Base-by-base conservation (phyloP, 2,329 filamentous ascomycete species). In the Penicillium sp. region DNA sequence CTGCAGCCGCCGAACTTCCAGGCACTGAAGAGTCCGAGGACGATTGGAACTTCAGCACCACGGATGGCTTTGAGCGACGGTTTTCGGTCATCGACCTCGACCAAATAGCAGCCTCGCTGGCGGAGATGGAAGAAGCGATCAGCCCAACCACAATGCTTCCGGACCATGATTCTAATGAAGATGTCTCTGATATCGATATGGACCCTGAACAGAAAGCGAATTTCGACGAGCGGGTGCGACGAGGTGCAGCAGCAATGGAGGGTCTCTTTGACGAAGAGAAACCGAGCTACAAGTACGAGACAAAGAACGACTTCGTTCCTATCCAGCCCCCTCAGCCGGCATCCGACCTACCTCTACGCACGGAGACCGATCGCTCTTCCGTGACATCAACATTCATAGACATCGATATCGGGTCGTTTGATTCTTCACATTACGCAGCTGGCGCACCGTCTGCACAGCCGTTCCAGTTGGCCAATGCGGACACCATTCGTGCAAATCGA, bases 1-100 rank as follows among this genome's bases (percentile, higher is more conserved):
- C 86, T 17, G 82, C 81, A 17, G 83, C 83, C 13, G 86, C 86
- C 35, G 81, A 85, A 61, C 75, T 83, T 33, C 81, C 83, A 30
- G 80, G 78, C 38, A 68, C 71, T 13, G 76, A 80, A 28, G 78
- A 82, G 4, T 71, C 77, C 0, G 79, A 82, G 3, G 83, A 86
- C 44, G 85, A 87, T 64, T 89, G 87, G 87, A 88, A 87, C 60
- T 89, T 89, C 70, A 88, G 86, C 67, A 87, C 85, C 5, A 88
- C 86, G 2, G 85, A 86, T 65, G 83, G 85, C 15, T 88, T 88
- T 65, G 84, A 88, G 64, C 78, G 80, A 59, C 72, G 81, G 37
- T 81, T 82, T 53, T 83, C 82, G 2, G 77, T 82, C 45, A 78
- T 83, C 51, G 75, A 80, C 63, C 65, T 81, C 9, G 76, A 82